Evolutionary conservation across 495 filamentous ascomycete genomes (phyloP), one percentile per base, ranked within the genome.

Genomic region (Haplographium delicatum): DNA sequence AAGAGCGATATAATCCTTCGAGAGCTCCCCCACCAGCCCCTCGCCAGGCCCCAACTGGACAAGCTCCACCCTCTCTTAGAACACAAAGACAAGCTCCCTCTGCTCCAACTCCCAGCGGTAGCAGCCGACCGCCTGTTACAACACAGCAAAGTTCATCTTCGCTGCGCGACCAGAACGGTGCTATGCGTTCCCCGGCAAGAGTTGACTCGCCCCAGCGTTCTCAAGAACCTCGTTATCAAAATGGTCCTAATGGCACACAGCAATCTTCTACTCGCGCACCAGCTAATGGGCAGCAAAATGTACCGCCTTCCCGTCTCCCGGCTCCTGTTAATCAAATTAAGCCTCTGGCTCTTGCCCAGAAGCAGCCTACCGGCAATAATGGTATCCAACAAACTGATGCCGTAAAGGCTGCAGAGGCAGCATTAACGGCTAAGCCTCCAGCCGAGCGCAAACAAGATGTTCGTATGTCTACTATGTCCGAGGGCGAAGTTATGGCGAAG

Each of bases 391-490:
- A 76, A 44, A 66, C 65, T 15, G 83, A 88, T 68, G 74, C 81
- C 13, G 75, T 89, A 50, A 86, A 88, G 65, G 84, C 88, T 58
- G 86, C 89, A 20, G 89, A 95, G 67, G 79, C 82, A 34, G 86
- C 88, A 6, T 72, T 94, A 54, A 84, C 85, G 0, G 80, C 82
- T 57, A 91, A 93, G 72, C 74, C 79, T 33, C 63, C 80, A 5
- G 65, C 83, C 2, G 76, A 87, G 41, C 82, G 86, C 34, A 81
- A 93, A 67, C 90, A 93, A 70, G 80, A 80, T 66, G 93, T 91
- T 37, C 89, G 93, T 56, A 96, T 98, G 86, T 96, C 91, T 42
- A 89, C 81, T 58, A 97, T 98, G 93, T 83, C 87, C 31, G 93
- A 98, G 68, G 84, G 79, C 58, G 89, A 98, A 65, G 93, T 98